Evolutionary conservation across 495 filamentous ascomycete species (phyloP), one percentile per base, ranked within the genome.

Genomic region (Xylaria castorea): DNA sequence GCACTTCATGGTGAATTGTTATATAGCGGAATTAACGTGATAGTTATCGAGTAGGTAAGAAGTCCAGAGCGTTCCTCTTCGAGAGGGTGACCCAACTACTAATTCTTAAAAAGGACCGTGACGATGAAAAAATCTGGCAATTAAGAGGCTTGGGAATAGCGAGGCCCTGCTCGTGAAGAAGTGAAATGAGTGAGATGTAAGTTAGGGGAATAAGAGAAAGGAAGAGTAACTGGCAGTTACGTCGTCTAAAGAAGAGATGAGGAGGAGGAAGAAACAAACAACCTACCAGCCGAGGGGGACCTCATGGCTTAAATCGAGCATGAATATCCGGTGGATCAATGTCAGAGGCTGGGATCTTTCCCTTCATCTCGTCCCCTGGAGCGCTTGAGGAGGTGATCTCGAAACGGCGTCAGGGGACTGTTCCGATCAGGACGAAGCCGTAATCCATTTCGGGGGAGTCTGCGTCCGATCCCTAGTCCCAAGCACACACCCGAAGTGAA

Each of bases 141-240:
- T 75, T 64, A 64, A 55, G 62, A 73, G 70, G 75, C 77, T 72
- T 76, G 66, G 72, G 75, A 81, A 78, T 58, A 80, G 83, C 85
- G 87, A 88, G 86, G 80, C 83, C 86, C 87, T 87, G 86, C 87
- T 88, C 87, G 87, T 82, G 76, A 81, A 77, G 79, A 83, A 83
- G 78, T 74, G 79, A 79, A 75, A 76, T 67, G 76, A 81, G 76
- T 66, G 74, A 44, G 53, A 63, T 61, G 71, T 72, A 72, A 71
- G 73, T 72, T 62, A 73, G 55, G 68, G 72, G 61, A 64, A 68
- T 57, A 73, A 79, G 71, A 81, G 67, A 79, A 75, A 79, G 73
- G 79, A 77, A 73, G 72, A 72, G 77, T 76, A 78, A 75, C 71
- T 77, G 73, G 65, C 68, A 67, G 75, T 72, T 38, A 51, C 76